Evolutionary conservation across 345 rosid genomes (phyloP).

Genomic region (Boechera divaricarpa): DNA sequence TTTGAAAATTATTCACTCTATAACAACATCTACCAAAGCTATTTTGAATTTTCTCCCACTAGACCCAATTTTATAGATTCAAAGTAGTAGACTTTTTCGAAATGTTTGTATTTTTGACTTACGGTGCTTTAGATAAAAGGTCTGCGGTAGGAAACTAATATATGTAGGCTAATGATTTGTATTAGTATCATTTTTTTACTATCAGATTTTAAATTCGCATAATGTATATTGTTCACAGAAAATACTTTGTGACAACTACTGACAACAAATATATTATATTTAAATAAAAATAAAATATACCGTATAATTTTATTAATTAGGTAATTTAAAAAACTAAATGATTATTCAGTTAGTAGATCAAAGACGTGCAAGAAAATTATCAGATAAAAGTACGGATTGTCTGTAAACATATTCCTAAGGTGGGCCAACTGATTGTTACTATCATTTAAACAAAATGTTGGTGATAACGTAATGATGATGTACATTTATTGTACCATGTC

Average conservation of each 20-base stretch:
- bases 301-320: neutral
- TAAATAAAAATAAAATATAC: neutral
- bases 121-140: too few relatives aligned
- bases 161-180: too few relatives aligned
- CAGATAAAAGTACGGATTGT: neutral
- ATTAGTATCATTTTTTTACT: neutral
- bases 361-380: constrained; percentile 29
- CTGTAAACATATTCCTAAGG: neutral
- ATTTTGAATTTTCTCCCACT: neutral
- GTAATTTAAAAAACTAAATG: neutral
- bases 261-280: too few relatives aligned
- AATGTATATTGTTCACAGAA: too few relatives aligned
- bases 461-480: neutral
- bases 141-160: neutral
- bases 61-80: neutral
- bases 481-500: neutral
- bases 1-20: neutral
- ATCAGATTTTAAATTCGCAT: too few relatives aligned
- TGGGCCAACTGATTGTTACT: constrained; percentile 16
- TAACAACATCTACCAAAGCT: neutral
- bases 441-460: neutral
- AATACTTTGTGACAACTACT: too few relatives aligned
- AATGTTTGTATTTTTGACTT: neutral
- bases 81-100: neutral
- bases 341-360: neutral